Evolutionary conservation across 140 eudicot genomes (phyloP), one percentile per base, ranked within the genome.

Genomic region (Eryngium alpinum): DNA sequence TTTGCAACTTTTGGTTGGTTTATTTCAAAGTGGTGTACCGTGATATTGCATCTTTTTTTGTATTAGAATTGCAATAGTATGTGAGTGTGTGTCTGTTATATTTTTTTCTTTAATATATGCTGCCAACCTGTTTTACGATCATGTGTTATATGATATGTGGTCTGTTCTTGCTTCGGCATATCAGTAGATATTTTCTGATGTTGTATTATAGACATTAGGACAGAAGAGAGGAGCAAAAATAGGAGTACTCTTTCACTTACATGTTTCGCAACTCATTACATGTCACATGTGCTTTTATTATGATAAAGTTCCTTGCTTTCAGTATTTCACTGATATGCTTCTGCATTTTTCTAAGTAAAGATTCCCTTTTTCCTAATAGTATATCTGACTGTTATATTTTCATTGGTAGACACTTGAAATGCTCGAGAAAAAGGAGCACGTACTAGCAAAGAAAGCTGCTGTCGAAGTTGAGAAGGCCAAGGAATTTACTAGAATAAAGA

Each of bases 371-470:
- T 18, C 51, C 56, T 22, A 29, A 18, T 29, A 5, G 34, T 5
- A 11, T 60, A 25, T 60, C 43, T 22, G 38, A 31, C 57, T 16
- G 67, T 15, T 78, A 74, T 83, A 17, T 24, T 10, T 34, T 34
- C 67, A 50, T 38, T 38, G n/a, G 38, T 67, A 88, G 91, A 86
- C 91, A 31, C 91, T 88, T 84, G 91, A 88, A 86, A 86, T 86
- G 88, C 83, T 88, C 28, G 91, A 88, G 85, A 88, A 88, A 86
- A 88, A 88, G 83, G 91, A 88, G 65, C 84, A 67, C 70, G 89
- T 86, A 31, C 87, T 86, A n/a, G 34, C 81, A 77, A 88, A 88
- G 86, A 88, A 88, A 87, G 91, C 85, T 59, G 74, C 83, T 82
- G 86, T 80, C 15, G 91, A 88, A 80, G 86, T 88, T 63, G 89